phyloP scores from a whole-genome alignment of 2,329 filamentous ascomycete species.

The Colletotrichum lindemuthianum region DNA sequence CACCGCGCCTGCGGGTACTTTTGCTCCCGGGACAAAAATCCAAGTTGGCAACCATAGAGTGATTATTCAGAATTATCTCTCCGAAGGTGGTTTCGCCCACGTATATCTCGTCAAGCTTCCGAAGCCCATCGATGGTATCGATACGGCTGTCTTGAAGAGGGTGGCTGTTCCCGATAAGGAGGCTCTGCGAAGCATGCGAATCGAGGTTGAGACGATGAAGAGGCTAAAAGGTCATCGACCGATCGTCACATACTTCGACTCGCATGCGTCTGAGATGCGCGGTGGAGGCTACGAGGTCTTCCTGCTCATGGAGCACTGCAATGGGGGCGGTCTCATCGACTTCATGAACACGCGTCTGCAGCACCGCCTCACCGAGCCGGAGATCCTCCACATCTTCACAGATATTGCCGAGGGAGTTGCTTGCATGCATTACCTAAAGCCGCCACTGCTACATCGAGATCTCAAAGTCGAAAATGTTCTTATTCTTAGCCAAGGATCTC shows the following conservation, averaged over 20 bases:
- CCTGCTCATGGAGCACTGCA: constrained; percentile 96
- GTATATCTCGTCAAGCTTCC: constrained; percentile 95
- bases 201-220: constrained; percentile 99
- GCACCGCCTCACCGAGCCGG: constrained; percentile 94
- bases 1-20: constrained; percentile 80
- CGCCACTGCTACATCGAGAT: constrained; percentile 90
- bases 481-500: constrained; percentile 76
- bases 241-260: constrained; percentile 98
- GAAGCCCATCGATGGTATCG: constrained; percentile 78
- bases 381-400: constrained; percentile 96
- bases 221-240: constrained; percentile 95
- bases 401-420: constrained; percentile 96
- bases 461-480: constrained; percentile 98
- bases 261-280: constrained; percentile 92
- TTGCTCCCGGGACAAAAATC: constrained; percentile 93
- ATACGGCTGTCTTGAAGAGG: constrained; percentile 88
- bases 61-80: constrained; percentile 95
- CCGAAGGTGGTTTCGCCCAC: constrained; percentile 97
- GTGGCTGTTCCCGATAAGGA: constrained; percentile 98
- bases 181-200: constrained; percentile 93
- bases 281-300: constrained; percentile 98
- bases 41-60: constrained; percentile 94
- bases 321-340: constrained; percentile 94
- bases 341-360: constrained; percentile 99
- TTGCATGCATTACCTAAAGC: constrained; percentile 99